These are phyloP conservation scores for Mrakia hoshinonis DNA, from an alignment of 768 basidiomycete genomes.

Conservation along the genomic window DNA sequence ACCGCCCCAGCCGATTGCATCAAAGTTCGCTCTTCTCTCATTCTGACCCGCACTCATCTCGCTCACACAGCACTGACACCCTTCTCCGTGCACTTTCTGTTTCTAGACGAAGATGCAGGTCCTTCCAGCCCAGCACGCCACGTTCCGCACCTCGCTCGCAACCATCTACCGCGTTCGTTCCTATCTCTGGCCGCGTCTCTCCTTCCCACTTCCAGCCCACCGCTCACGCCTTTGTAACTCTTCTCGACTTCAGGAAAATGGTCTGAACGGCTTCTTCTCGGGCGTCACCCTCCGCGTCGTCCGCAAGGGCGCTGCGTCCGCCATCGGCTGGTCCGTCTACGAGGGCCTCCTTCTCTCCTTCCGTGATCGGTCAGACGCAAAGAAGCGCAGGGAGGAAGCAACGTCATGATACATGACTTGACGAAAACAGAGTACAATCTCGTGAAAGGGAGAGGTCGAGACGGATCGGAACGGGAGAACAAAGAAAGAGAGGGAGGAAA, in stretches of 20 bases:
- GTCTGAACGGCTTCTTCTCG: slow-evolving; percentile 71
- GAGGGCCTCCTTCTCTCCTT: slow-evolving; percentile 43
- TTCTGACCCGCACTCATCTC: neutral
- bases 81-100: neutral
- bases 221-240: neutral
- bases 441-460: too few relatives aligned
- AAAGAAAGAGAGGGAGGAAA: too few relatives aligned
- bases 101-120: slow-evolving; percentile 84
- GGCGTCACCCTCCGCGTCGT: slow-evolving; percentile 72
- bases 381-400: neutral
- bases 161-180: slow-evolving; percentile 61
- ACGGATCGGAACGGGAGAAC: too few relatives aligned
- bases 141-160: slow-evolving; percentile 54
- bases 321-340: slow-evolving; percentile 85
- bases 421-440: too few relatives aligned
- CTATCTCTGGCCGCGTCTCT: too few relatives aligned
- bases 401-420: neutral
- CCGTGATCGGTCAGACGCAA: slow-evolving; percentile 1
- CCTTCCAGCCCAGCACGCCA: slow-evolving; percentile 67
- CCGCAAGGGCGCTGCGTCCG: slow-evolving; percentile 78
- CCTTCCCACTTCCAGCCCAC: neutral
- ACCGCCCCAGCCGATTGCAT: slow-evolving; percentile 93
- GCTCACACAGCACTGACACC: neutral
- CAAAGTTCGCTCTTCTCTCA: slow-evolving; percentile 51
- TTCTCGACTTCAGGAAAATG: slow-evolving; percentile 56